Percentiles rank a stretch among this genome's conserved stretches.
Evolutionary conservation across 1,284 basidiomycete genomes (phyloP).

Genomic region (Tranzscheliella williamsii): DNA sequence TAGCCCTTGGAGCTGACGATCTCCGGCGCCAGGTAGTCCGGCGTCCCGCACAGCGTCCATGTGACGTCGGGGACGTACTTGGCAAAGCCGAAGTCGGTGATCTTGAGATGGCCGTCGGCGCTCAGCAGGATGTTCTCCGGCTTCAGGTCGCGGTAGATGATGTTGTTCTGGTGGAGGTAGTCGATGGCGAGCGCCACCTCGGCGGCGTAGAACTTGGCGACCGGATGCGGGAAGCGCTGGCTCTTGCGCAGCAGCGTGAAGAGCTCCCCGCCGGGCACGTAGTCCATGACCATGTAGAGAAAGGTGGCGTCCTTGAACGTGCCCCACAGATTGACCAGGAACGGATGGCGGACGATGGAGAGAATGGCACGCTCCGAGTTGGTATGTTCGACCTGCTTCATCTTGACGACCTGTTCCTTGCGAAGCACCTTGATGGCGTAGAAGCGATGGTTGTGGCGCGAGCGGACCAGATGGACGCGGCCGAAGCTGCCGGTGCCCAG

Average conservation of each 20-base stretch:
- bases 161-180: conserved; percentile 84
- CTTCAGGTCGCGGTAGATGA: conserved; percentile 97
- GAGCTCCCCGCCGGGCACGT: conserved; percentile 94
- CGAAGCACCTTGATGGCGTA: conserved; percentile 60
- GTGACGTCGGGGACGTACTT: conserved; percentile 87
- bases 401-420: conserved; percentile 82
- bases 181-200: conserved; percentile 94
- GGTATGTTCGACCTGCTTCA: conserved; percentile 97
- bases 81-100: conserved; percentile 97
- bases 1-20: conserved; percentile 83
- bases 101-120: conserved; percentile 93
- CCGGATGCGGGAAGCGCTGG: conserved; percentile 94
- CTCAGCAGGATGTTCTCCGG: conserved; percentile 95
- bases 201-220: conserved; percentile 98
- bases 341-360: conserved; percentile 85
- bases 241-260: conserved; percentile 66
- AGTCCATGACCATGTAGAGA: conserved; percentile 99
- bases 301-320: conserved; percentile 92
- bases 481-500: conserved; percentile 59
- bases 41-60: conserved; percentile 88
- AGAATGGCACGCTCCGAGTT: conserved; percentile 93
- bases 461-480: conserved; percentile 55
- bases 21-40: conserved; percentile 74
- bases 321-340: conserved; percentile 98
- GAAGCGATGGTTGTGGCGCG: conserved; percentile 56